These are phyloP conservation scores for Calocera viscosa DNA, from an alignment of 768 basidiomycete genomes.

Conservation along the genomic window DNA sequence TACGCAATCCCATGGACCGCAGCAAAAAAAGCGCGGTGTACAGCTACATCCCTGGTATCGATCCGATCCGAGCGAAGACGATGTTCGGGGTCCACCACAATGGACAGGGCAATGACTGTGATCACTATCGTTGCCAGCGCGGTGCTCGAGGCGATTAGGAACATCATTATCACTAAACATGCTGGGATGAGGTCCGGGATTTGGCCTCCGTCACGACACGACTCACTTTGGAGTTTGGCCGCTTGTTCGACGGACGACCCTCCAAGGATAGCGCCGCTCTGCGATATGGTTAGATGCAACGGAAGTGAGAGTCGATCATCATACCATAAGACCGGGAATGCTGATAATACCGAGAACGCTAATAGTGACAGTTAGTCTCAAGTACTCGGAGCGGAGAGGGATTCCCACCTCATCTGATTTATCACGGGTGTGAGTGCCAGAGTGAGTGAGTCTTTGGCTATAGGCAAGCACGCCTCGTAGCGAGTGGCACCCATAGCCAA, in stretches of 20 bases:
- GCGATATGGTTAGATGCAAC: background rate
- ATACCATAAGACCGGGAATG: constrained; percentile 24
- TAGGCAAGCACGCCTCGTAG: constrained; percentile 69
- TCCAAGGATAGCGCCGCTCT: constrained; percentile 73
- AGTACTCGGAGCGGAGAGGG: background rate
- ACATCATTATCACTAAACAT: constrained; percentile 72
- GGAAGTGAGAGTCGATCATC: background rate
- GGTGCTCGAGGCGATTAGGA: constrained; percentile 74
- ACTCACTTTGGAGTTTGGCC: constrained; percentile 57
- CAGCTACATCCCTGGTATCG: constrained; percentile 21
- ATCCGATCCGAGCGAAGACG: constrained; percentile 54
- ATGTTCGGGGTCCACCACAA: constrained; percentile 57
- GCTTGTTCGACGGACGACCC: constrained; percentile 77
- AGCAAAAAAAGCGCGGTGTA: background rate
- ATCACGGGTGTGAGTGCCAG: constrained; percentile 69
- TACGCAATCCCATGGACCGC: background rate
- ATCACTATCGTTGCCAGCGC: constrained; percentile 56
- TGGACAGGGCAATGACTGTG: constrained; percentile 45
- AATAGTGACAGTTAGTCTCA: background rate
- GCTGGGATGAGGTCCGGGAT: background rate
- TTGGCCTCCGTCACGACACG: background rate
- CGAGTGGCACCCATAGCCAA: constrained; percentile 77
- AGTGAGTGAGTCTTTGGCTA: constrained; percentile 65
- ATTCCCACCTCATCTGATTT: constrained; percentile 65
- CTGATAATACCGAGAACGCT: constrained; percentile 30